A percentile compares a stretch with the other conserved stretches of the same genome.
Evolutionary conservation across 257 asterid genomes (phyloP).

Genomic region (Capsicum pubescens): DNA sequence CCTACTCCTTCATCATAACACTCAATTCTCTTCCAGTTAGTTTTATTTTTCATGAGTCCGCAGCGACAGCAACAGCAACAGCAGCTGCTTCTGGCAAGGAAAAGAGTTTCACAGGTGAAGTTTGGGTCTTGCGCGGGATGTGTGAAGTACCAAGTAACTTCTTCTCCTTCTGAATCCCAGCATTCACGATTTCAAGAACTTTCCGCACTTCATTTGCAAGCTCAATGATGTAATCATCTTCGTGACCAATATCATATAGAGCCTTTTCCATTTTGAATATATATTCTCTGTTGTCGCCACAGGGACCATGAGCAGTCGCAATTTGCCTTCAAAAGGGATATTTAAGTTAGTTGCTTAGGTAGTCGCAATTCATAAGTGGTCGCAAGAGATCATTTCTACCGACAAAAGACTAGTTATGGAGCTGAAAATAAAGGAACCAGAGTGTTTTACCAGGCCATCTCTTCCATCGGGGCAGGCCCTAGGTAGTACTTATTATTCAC

Average conservation of each 20-base stretch:
- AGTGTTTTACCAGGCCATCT: slow-evolving; percentile 34
- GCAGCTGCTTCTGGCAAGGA: slow-evolving; percentile 53
- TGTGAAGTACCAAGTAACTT: slow-evolving; percentile 36
- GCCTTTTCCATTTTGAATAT: slow-evolving; percentile 86
- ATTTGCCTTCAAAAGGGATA: slow-evolving; percentile 53
- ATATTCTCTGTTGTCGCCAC: slow-evolving; percentile 90
- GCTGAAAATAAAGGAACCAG: not conserved
- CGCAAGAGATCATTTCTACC: no score
- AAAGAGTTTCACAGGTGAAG: slow-evolving; percentile 51
- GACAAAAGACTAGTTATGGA: slow-evolving; percentile 40
- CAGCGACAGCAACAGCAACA: slow-evolving; percentile 35
- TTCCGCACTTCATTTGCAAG: slow-evolving; percentile 87
- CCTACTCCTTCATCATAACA: not conserved
- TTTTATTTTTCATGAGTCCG: slow-evolving; percentile 31
- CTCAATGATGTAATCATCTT: slow-evolving; percentile 77
- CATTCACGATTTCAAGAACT: slow-evolving; percentile 48
- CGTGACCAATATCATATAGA: slow-evolving; percentile 72
- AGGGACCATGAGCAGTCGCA: slow-evolving; percentile 89
- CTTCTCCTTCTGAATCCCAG: slow-evolving; percentile 46
- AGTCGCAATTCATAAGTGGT: no score
- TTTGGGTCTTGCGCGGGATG: slow-evolving; percentile 45
- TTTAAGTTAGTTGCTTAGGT: not conserved
- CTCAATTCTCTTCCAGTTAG: not conserved
- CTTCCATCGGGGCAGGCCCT: slow-evolving; percentile 94
- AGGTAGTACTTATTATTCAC: slow-evolving; percentile 78